Evolutionary conservation across 768 basidiomycete species (phyloP).

Genomic region (Leccinum longicurvipes): DNA sequence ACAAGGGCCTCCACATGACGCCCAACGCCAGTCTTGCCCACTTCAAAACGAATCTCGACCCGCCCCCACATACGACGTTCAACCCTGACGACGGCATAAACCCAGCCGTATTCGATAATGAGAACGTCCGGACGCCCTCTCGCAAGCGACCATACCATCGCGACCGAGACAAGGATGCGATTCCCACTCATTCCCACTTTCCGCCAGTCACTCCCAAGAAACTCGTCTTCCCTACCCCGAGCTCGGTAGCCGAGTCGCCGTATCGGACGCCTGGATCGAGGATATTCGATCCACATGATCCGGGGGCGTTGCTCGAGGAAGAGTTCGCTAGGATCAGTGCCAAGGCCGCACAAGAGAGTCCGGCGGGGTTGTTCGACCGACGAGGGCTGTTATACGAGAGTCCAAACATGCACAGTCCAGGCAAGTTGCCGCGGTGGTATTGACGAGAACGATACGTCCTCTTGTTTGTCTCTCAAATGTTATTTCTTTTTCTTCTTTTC

Average conservation of each 20-base stretch:
- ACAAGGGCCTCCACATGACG: constrained; percentile 68
- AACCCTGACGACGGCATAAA: constrained; percentile 32
- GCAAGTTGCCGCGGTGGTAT: constrained; percentile 51
- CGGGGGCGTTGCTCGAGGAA: constrained; percentile 63
- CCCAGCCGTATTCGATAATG: constrained; percentile 35
- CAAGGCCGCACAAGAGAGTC: constrained; percentile 52
- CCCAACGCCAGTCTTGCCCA: constrained; percentile 62
- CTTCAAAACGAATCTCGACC: constrained; percentile 67
- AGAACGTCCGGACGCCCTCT: constrained; percentile 43
- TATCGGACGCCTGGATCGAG: constrained; percentile 48
- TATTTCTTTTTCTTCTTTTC: not conserved
- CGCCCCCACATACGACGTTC: constrained; percentile 43
- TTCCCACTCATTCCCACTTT: constrained; percentile 17
- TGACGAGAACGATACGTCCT: constrained; percentile 21
- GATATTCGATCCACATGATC: constrained; percentile 72
- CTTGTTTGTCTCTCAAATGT: not conserved
- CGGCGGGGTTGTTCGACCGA: constrained; percentile 63
- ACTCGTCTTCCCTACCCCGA: constrained; percentile 32
- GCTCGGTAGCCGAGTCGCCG: constrained; percentile 35
- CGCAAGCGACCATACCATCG: constrained; percentile 38
- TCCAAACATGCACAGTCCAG: constrained; percentile 60
- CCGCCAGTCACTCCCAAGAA: constrained; percentile 46
- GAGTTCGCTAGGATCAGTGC: constrained; percentile 57
- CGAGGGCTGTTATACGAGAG: constrained; percentile 67
- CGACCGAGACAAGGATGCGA: constrained; percentile 19